Evolutionary conservation across 495 filamentous ascomycete species (phyloP).

Genomic region (Daldinia concentrica): DNA sequence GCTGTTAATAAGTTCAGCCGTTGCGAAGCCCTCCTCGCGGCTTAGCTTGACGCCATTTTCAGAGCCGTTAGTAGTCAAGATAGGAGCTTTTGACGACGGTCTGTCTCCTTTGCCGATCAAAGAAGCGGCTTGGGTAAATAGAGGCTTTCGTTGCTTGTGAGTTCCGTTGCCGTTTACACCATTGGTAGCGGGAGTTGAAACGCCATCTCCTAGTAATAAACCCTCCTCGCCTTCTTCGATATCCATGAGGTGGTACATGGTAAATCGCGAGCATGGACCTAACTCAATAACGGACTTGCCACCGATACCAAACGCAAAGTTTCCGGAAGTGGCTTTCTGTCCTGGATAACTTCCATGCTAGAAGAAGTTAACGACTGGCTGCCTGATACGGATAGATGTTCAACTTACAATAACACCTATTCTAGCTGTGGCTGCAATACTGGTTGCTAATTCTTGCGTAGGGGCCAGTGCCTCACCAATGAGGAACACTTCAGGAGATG

Average conservation of each 20-base stretch:
- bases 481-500: constrained; percentile 49
- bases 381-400: background rate
- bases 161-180: constrained; percentile 22
- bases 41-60: constrained; percentile 1
- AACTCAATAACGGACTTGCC: constrained; percentile 50
- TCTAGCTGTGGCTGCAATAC: constrained; percentile 50
- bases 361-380: constrained; percentile 22
- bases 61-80: background rate
- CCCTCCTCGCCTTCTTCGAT: constrained; percentile 47
- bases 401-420: constrained; percentile 43
- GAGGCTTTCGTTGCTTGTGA: constrained; percentile 8
- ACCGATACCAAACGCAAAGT: constrained; percentile 55
- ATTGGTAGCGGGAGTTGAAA: background rate
- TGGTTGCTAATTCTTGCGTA: constrained; percentile 54
- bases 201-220: constrained; percentile 14
- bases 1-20: background rate
- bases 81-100: background rate
- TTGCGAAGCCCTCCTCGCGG: background rate
- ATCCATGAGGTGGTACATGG: constrained; percentile 59
- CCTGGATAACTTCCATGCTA: constrained; percentile 56
- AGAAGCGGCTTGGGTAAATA: constrained; percentile 30
- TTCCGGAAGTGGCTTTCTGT: constrained; percentile 58
- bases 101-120: constrained; percentile 21
- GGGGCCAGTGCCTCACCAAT: constrained; percentile 55
- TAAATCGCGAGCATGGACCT: constrained; percentile 55